Percentiles rank a stretch among this genome's conserved stretches.
These are phyloP conservation scores for Solanum peruvianum DNA, from an alignment of 257 asterid species.

Conservation along the genomic window DNA sequence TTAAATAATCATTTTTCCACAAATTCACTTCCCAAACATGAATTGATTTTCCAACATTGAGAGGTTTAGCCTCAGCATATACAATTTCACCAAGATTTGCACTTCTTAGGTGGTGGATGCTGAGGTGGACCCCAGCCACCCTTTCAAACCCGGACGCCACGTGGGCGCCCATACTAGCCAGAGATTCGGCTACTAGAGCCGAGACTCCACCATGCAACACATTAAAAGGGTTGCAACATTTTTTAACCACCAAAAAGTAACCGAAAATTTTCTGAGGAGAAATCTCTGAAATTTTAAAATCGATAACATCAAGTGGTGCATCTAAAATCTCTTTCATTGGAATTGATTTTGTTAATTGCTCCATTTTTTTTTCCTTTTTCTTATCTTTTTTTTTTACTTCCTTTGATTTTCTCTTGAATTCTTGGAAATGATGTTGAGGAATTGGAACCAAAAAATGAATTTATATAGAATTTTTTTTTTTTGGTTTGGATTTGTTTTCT, in stretches of 20 bases:
- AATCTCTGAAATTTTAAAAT: slow-evolving; percentile 50
- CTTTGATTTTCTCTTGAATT: background rate
- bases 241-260: slow-evolving; percentile 30
- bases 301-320: slow-evolving; percentile 34
- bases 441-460: background rate
- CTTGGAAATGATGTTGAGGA: background rate
- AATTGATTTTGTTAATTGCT: background rate
- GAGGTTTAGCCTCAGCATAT: slow-evolving; percentile 55
- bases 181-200: slow-evolving; percentile 21
- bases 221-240: slow-evolving; percentile 55
- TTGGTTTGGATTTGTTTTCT: background rate
- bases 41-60: slow-evolving; percentile 49
- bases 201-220: slow-evolving; percentile 39
- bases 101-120: slow-evolving; percentile 41
- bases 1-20: slow-evolving; percentile 19
- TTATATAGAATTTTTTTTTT: background rate
- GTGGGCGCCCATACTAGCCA: slow-evolving; percentile 34
- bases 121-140: slow-evolving; percentile 32
- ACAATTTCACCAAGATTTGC: slow-evolving; percentile 63
- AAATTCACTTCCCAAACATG: slow-evolving; percentile 85
- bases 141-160: slow-evolving; percentile 15
- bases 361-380: background rate
- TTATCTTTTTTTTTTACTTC: too few relatives aligned
- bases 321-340: slow-evolving; percentile 44
- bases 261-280: slow-evolving; percentile 51